Conservation (phyloP, 148 eudicot species). For the Persicaria maculosa region DNA sequence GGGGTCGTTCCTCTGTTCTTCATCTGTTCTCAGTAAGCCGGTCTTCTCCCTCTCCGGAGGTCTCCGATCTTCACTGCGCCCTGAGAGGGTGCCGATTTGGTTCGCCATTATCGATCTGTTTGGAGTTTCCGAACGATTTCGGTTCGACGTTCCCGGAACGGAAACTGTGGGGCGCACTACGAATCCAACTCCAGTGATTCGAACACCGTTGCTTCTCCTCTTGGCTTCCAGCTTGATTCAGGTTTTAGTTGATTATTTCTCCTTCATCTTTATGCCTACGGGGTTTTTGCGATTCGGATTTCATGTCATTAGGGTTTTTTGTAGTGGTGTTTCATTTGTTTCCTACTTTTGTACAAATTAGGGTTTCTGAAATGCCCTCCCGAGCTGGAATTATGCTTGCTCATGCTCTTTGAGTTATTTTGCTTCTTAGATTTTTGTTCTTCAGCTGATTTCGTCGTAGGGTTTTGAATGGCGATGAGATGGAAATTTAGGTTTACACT, state of each 20-base stretch:
- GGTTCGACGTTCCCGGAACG: too few relatives aligned
- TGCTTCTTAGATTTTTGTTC: neutral
- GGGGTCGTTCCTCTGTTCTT: too few relatives aligned
- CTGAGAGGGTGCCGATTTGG: too few relatives aligned
- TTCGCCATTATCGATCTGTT: too few relatives aligned
- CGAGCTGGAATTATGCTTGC: neutral
- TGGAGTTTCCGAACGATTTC: too few relatives aligned
- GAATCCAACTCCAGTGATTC: neutral
- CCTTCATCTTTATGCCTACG: neutral
- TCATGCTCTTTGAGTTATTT: neutral
- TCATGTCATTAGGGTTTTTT: neutral
- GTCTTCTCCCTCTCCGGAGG: too few relatives aligned
- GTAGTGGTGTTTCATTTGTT: neutral
- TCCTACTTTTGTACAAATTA: neutral
- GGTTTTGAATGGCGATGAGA: neutral
- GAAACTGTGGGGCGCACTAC: too few relatives aligned
- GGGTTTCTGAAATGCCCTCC: neutral
- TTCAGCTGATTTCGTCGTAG: neutral
- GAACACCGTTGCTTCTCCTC: constrained; percentile 1
- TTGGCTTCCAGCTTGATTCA: neutral
- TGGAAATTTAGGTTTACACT: neutral
- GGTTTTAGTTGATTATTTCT: neutral
- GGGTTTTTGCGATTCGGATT: neutral
- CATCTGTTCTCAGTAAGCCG: too few relatives aligned
- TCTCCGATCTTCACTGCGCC: too few relatives aligned